Evolutionary conservation across 768 basidiomycete genomes (phyloP), one percentile per base, ranked within the genome.

Genomic region (Leccinum uliginosum): DNA sequence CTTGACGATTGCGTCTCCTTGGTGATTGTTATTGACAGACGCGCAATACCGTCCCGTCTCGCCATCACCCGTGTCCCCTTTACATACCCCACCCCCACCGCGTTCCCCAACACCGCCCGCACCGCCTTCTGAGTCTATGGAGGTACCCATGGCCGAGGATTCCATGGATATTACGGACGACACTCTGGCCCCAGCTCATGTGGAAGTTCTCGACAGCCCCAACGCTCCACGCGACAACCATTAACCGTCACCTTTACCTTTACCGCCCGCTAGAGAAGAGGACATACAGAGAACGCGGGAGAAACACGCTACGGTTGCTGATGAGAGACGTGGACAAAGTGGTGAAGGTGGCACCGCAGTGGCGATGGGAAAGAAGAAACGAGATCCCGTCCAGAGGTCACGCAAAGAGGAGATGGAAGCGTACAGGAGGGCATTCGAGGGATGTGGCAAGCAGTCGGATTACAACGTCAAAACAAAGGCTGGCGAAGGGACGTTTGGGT

Each of bases 401-500:
- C 72, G 76, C 34, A 82, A 86, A 59, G 82, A 88, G 56, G 91
- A 93, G 62, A 70, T 78, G 59, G 75, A 77, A 46, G 84, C 82
- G 0, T 93, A 90, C 67, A 86, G 87, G 32, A 78, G 82, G 54
- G 71, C 70, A 15, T 90, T 93, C 64, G 73, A 75, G 35, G 86
- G 92, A 6, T 86, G 87, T 71, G 88, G 89, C 9, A 67, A 76
- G 54, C 82, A 94, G 60, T 74, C 74, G 17, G 90, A 91, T 61
- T 98, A 97, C 69, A 83, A 86, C 54, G 78, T 86, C 14, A 86
- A 87, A 40, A 87, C 86, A 3, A 97, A 98, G 73, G 75, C 98
- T 15, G 96, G 96, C 35, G 96, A 98, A 71, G 96, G 96, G 4
- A 98, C 96, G 26, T 98, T 98, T 71, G 96, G 95, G 89, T 92